Base-by-base conservation (phyloP, 2,329 filamentous ascomycete genomes). In the Colletotrichum sp. region DNA sequence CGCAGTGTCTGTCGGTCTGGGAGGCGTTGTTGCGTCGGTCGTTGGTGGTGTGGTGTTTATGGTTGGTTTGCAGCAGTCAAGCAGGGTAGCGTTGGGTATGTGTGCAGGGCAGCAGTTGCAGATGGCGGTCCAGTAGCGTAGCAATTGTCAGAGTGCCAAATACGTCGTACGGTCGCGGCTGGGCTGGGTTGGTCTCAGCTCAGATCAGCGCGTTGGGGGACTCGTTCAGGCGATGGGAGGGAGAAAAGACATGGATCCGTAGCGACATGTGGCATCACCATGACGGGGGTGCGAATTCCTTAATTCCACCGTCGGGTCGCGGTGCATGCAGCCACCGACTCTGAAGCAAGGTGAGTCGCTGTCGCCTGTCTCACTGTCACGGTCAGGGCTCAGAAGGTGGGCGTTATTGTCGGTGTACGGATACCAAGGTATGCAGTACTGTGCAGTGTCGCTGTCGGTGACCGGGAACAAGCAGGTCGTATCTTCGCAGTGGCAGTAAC, bases 261-360 rank as follows among this genome's bases (percentile, higher is more conserved):
- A 52, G 73, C 70, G 36, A 76, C 59, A 60, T 65, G 73, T 76
- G 70, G 73, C 73, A 76, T 76, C 73, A 76, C 73, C 73, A 76
- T 76, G 73, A 76, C 73, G 71, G 65, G 69, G 69, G 72, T 64
- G 63, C 60, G 72, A 63, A 24, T 72, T 44, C 62, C 44, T 68
- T 49, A 72, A 62, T 72, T 34, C 69, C 72, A 74, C 69, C 39
- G 52, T 75, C 62, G 73, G 69, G 63, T 55, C 62, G 72, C 34
- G 34, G 67, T 71, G 60, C 49, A 70, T 71, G 59, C 49, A 44
- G 26, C 59, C 67, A 60, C 55, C 67, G 67, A 32, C 32, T 64
- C 62, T 36, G 44, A 57, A 21, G 21, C 65, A 57, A 21, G 21
- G 44, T 59, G 65, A 57, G 65, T 30, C 57, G 44, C 28, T 57